Evolutionary conservation across 108 stramenopile genomes (phyloP), one percentile per base, ranked within the genome.

Genomic region (Cyclostephanos tholiformis): DNA sequence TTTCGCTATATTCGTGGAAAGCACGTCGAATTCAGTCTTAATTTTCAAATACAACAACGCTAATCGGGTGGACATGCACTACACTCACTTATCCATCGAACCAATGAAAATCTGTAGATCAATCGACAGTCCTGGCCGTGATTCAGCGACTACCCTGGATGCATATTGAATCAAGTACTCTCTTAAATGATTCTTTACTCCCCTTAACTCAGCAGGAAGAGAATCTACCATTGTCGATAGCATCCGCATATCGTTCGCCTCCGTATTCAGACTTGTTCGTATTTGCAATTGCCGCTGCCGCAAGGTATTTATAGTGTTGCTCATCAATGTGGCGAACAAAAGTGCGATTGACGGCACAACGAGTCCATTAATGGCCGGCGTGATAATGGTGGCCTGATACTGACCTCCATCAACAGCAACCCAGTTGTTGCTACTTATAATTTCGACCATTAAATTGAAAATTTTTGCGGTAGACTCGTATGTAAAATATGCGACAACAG

Each of bases 371-470:
- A 89, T 82, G 0, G 79, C 83, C 0, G 88, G 85, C 8, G 76
- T 84, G 17, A 88, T 72, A 0, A 88, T 91, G 48, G 74, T 76
- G 49, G 87, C 87, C 61, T 89, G 88, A 64, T 90, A 90, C 35
- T 69, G 67, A 27, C 89, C 89, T 22, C 91, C 91, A 67, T 92
- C 91, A 0, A 90, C 91, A n/a, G 84, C 71, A 30, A 84, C 86
- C 86, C 87, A 93, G 26, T 67, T 78, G n/a, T 67, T 68, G 38
- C 74, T 58, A 22, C 38, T 46, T 11, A 79, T 71, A 41, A 77
- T n/a, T 38, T 85, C 81, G 0, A 85, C 63, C 53, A 61, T 49
- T 10, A 5, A 7, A 8, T 80, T 62, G 36, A 84, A 84, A 16
- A 68, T 16, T n/a, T 50, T 43, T 22, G 83, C 78, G 23, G 79